Percentiles rank a stretch among this genome's conserved stretches.
These are phyloP conservation scores for Trametes polyzona DNA, from an alignment of 1,284 basidiomycete species.

Conservation along the genomic window DNA sequence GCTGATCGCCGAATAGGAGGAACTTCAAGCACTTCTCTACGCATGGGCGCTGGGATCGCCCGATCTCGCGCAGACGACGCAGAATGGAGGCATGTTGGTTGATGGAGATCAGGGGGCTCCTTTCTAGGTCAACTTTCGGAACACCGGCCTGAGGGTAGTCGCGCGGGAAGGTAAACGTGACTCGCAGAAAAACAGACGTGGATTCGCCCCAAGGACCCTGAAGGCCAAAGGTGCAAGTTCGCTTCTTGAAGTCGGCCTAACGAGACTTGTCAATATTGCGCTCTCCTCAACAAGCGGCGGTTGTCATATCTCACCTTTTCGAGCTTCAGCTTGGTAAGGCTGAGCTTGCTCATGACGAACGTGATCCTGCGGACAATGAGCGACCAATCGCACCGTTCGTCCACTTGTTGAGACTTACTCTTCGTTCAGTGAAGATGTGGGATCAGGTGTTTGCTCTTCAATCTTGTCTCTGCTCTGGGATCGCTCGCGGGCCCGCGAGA, in stretches of 20 bases:
- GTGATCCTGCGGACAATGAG: conserved; percentile 63
- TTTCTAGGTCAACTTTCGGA: conserved; percentile 83
- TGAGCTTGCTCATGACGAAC: conserved; percentile 72
- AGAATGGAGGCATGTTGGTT: conserved; percentile 79
- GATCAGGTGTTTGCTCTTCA: conserved; percentile 48
- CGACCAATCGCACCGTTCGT: background rate
- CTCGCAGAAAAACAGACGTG: conserved; percentile 80
- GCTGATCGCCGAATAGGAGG: conserved; percentile 70
- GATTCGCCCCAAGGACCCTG: conserved; percentile 91
- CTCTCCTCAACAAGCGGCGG: conserved; percentile 11
- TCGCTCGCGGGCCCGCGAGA: conserved; percentile 31
- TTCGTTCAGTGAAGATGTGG: conserved; percentile 70
- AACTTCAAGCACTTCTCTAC: conserved; percentile 83
- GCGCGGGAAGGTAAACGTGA: conserved; percentile 89
- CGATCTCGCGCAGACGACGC: conserved; percentile 71
- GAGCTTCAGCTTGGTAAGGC: conserved; percentile 76
- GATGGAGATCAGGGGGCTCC: conserved; percentile 78
- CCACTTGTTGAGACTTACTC: conserved; percentile 57
- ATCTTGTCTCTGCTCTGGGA: conserved; percentile 48
- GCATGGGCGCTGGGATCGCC: conserved; percentile 74
- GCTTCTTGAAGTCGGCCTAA: conserved; percentile 81
- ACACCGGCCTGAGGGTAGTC: conserved; percentile 80
- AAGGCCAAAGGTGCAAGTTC: conserved; percentile 85
- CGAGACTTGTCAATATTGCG: background rate
- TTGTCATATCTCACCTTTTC: conserved; percentile 72